Evolutionary conservation across 2,329 filamentous ascomycete genomes (phyloP).

Genomic region (Trichoderma afroharzianum): DNA sequence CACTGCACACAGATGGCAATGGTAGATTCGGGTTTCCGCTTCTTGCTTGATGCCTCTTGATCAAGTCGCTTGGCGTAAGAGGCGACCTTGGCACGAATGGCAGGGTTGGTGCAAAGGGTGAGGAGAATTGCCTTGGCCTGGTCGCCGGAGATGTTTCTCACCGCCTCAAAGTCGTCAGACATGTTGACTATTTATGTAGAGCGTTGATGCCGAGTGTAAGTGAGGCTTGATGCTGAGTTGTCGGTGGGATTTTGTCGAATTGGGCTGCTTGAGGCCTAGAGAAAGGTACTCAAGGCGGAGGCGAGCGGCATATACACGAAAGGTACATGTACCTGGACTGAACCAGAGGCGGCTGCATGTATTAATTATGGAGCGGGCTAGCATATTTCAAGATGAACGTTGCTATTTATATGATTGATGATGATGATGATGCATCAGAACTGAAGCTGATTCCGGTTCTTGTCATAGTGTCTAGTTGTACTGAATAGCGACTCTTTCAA

Average conservation of each 20-base stretch:
- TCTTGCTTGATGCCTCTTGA: not conserved
- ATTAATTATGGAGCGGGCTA: not conserved
- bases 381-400: not conserved
- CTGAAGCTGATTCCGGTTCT: not conserved
- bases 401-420: not conserved
- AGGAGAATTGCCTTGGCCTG: not conserved
- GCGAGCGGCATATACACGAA: not conserved
- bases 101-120: not conserved
- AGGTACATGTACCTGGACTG: not conserved
- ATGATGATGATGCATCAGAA: not conserved
- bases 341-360: not conserved
- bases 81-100: not conserved
- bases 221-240: not conserved
- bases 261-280: not conserved
- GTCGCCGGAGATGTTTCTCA: not conserved
- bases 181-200: not conserved
- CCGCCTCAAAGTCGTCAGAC: not conserved
- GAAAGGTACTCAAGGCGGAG: not conserved
- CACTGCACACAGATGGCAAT: slow-evolving; percentile 7
- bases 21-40: not conserved
- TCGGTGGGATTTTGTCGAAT: not conserved
- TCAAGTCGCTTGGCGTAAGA: not conserved
- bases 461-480: not conserved
- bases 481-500: not conserved
- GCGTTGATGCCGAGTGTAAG: not conserved